Evolutionary conservation across 192 early-diverging fungal genomes (phyloP).

Genomic region (Entrophospora sp.): DNA sequence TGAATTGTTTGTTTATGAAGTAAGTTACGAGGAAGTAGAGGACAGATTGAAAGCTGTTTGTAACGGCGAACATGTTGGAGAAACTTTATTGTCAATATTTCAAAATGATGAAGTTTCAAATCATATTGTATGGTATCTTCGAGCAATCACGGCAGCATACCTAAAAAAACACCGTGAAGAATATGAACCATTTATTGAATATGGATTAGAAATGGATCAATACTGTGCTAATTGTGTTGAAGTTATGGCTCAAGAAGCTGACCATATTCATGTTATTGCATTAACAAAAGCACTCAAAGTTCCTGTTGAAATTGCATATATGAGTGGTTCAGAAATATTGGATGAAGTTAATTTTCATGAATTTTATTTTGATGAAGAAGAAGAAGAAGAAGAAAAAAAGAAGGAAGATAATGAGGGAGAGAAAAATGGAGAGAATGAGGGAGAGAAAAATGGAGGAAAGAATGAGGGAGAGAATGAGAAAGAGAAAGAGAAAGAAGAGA

Average conservation of each 20-base stretch:
- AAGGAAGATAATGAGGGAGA: too few relatives aligned
- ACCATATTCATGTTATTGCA: slow-evolving; percentile 73
- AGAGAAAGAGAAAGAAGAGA: slow-evolving; percentile 13
- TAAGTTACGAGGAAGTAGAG: slow-evolving; percentile 43
- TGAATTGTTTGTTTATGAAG: slow-evolving; percentile 42
- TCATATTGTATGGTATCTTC: slow-evolving; percentile 49
- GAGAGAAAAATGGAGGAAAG: slow-evolving; percentile 12
- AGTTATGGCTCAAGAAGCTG: slow-evolving; percentile 60
- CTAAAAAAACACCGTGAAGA: slow-evolving; percentile 45
- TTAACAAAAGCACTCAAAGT: slow-evolving; percentile 58
- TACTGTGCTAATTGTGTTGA: slow-evolving; percentile 47
- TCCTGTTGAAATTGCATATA: slow-evolving; percentile 56
- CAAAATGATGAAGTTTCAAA: slow-evolving; percentile 50
- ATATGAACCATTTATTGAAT: slow-evolving; percentile 48
- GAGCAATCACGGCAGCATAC: slow-evolving; percentile 47
- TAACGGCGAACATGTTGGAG: slow-evolving; percentile 24
- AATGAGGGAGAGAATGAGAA: too few relatives aligned
- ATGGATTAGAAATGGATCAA: slow-evolving; percentile 46
- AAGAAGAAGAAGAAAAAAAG: slow-evolving; percentile 5
- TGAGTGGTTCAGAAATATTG: slow-evolving; percentile 47
- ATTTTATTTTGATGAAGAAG: slow-evolving; percentile 52
- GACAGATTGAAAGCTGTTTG: slow-evolving; percentile 32
- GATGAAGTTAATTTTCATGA: slow-evolving; percentile 63
- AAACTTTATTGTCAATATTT: slow-evolving; percentile 36
- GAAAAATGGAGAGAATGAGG: slow-evolving; percentile 34